Percentiles rank a stretch among this genome's conserved stretches.
phyloP scores from a whole-genome alignment of 2,329 filamentous ascomycete species.

The Neonectria ditissima region DNA sequence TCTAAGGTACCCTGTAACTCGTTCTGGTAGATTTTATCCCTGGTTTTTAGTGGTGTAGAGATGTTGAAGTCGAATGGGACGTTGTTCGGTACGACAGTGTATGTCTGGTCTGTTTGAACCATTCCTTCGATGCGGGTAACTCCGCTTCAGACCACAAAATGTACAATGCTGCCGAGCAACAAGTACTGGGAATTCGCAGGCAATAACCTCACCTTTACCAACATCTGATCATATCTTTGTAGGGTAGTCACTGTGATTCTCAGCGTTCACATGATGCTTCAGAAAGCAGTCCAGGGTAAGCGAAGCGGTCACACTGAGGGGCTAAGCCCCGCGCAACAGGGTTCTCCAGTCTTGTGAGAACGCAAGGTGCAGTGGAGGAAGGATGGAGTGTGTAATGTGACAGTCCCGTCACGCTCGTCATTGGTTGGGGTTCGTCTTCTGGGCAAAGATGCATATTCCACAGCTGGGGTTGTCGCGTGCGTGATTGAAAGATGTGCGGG shows the following conservation, averaged over 20 bases:
- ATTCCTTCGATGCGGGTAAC: too few relatives aligned
- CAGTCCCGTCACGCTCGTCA: not conserved
- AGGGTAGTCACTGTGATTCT: not conserved
- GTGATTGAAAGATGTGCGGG: not conserved
- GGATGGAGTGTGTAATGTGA: slow-evolving; percentile 19
- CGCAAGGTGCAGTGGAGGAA: slow-evolving; percentile 5
- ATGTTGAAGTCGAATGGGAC: not conserved
- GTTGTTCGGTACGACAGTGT: too few relatives aligned
- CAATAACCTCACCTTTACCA: not conserved
- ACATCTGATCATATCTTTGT: not conserved
- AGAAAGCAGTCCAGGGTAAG: slow-evolving; percentile 24
- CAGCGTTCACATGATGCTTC: slow-evolving; percentile 15
- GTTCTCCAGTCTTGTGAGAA: slow-evolving; percentile 20
- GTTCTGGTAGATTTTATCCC: not conserved
- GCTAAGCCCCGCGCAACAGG: slow-evolving; percentile 19
- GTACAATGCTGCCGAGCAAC: too few relatives aligned
- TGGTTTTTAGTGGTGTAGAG: too few relatives aligned
- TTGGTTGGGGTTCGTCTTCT: not conserved
- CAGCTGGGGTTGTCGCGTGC: slow-evolving; percentile 1
- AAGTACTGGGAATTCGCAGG: too few relatives aligned
- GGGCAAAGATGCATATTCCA: slow-evolving; percentile 6
- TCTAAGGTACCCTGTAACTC: too few relatives aligned
- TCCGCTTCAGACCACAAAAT: not conserved
- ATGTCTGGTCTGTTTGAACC: too few relatives aligned
- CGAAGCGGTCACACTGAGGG: slow-evolving; percentile 9